Conservation (phyloP, 139 green algal genomes). For the Chlamydomonas urium region DNA sequence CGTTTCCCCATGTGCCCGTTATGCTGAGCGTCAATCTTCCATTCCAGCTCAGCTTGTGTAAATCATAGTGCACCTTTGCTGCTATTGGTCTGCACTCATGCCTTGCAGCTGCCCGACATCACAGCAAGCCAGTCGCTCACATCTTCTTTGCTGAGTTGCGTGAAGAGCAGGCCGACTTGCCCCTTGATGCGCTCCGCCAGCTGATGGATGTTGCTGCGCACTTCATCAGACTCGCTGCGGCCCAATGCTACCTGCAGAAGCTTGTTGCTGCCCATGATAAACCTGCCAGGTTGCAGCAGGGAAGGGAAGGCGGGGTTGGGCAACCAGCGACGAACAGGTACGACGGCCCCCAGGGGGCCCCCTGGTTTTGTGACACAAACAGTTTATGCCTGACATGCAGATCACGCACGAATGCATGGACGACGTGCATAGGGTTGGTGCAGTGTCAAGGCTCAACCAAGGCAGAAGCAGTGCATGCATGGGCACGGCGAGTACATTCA, state of each 20-base stretch:
- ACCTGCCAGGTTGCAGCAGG: too few species aligned
- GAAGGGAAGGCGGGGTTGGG: too few species aligned
- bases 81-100: background rate
- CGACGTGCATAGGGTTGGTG: too few species aligned
- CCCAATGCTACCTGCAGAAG: conserved; percentile 89
- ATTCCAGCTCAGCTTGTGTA: too few species aligned
- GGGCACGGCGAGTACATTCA: background rate
- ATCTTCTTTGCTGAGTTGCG: conserved; percentile 67
- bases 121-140: conserved; percentile 44
- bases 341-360: too few species aligned
- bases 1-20: background rate
- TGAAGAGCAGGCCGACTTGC: conserved; percentile 87
- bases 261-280: conserved; percentile 87
- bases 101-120: background rate
- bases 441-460: too few species aligned
- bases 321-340: too few species aligned
- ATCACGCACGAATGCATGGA: too few species aligned
- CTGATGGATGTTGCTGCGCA: conserved; percentile 52
- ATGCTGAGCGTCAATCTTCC: background rate
- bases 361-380: too few species aligned
- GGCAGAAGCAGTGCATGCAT: too few species aligned
- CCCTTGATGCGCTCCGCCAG: conserved; percentile 69
- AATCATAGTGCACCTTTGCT: too few species aligned
- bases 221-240: conserved; percentile 67
- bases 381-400: too few species aligned